Percentiles rank a stretch among this genome's conserved stretches.
phyloP scores from a whole-genome alignment of 2,329 filamentous ascomycete genomes.

The Fonsecaea nubica region DNA sequence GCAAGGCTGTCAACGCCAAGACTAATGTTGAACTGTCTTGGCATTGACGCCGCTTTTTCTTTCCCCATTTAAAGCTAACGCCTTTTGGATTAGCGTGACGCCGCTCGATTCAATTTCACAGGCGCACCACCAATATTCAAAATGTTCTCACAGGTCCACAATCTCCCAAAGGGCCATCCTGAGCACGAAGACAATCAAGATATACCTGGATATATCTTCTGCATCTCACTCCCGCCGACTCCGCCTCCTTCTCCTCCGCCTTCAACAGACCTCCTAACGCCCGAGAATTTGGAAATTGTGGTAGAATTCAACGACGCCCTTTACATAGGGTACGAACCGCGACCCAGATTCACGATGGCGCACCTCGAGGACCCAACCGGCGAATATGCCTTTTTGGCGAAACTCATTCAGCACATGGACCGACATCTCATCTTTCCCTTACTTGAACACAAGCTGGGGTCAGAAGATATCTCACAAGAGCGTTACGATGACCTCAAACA shows the following conservation, averaged over 20 bases:
- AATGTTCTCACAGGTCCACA: slow-evolving; percentile 10
- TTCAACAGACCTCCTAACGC: background rate
- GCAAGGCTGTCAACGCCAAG: slow-evolving; percentile 7
- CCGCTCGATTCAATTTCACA: background rate
- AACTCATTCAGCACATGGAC: slow-evolving; percentile 90
- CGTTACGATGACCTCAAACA: slow-evolving; percentile 72
- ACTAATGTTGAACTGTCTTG: background rate
- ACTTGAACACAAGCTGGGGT: slow-evolving; percentile 85
- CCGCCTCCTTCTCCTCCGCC: slow-evolving; percentile 3
- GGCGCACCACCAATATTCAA: slow-evolving; percentile 4
- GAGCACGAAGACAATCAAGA: slow-evolving; percentile 14
- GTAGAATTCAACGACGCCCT: background rate
- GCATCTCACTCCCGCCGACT: slow-evolving; percentile 6
- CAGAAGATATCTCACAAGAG: slow-evolving; percentile 76
- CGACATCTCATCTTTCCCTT: slow-evolving; percentile 96
- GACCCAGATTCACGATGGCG: background rate
- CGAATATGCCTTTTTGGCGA: slow-evolving; percentile 81
- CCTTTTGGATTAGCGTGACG: background rate
- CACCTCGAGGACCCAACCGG: slow-evolving; percentile 60
- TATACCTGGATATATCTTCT: slow-evolving; percentile 24
- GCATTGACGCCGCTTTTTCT: background rate
- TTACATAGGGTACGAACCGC: background rate
- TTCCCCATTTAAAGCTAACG: background rate
- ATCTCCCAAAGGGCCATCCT: background rate
- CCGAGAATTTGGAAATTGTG: slow-evolving; percentile 7